Evolutionary conservation across 164 flowering plant species (phyloP).

Genomic region (Liriodendron chinense): DNA sequence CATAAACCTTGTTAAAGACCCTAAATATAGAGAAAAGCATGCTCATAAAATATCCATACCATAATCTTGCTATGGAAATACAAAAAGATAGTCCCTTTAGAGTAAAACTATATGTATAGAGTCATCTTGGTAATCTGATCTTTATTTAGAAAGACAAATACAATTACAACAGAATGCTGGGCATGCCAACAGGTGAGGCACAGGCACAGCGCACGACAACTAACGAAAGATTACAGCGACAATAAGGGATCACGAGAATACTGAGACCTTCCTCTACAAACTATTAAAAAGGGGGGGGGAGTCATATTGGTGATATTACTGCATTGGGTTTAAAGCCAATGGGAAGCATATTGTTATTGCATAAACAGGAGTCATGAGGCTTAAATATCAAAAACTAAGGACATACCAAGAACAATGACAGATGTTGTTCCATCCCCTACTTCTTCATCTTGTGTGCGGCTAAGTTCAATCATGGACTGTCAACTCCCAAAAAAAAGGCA

Average conservation of each 20-base stretch:
- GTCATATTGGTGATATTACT: too few relatives aligned
- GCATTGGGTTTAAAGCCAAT: not conserved
- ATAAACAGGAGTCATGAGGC: not conserved
- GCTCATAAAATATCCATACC: not conserved
- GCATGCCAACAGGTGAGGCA: too few relatives aligned
- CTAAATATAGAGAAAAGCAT: not conserved
- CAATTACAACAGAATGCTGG: too few relatives aligned
- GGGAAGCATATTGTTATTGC: not conserved
- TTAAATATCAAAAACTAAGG: not conserved
- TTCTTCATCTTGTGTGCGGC: conserved; percentile 98
- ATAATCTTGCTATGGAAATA: not conserved
- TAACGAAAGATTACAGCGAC: too few relatives aligned
- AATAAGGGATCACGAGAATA: too few relatives aligned
- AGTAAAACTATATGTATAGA: too few relatives aligned
- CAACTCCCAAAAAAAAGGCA: not conserved
- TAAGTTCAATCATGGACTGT: conserved; percentile 96
- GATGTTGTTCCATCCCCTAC: conserved; percentile 99
- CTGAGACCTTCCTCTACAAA: too few relatives aligned
- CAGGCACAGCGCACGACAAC: too few relatives aligned
- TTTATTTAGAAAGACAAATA: too few relatives aligned
- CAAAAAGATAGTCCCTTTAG: too few relatives aligned
- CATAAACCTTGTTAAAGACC: not conserved
- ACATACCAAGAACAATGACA: conserved; percentile 90
- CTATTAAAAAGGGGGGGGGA: too few relatives aligned
- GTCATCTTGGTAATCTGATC: too few relatives aligned